phyloP scores from a whole-genome alignment of 305 asterid species.

The Fraxinus platypoda region DNA sequence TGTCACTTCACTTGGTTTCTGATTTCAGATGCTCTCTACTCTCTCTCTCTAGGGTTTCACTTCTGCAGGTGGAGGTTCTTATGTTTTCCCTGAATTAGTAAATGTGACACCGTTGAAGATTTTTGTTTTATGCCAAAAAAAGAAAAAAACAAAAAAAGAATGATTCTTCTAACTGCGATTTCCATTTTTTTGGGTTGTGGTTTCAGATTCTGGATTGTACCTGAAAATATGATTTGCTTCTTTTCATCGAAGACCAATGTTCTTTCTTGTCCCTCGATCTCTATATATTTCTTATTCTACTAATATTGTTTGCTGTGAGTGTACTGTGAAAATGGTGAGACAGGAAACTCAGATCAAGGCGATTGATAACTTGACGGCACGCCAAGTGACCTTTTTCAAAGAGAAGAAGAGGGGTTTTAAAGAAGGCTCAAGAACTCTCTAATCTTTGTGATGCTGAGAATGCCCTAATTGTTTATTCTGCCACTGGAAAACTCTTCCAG shows the following conservation, averaged over 20 bases:
- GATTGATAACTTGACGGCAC: slow-evolving; percentile 65
- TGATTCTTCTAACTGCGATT: not conserved
- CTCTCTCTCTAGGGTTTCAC: slow-evolving; percentile 34
- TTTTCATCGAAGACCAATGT: slow-evolving; percentile 6
- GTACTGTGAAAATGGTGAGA: slow-evolving; percentile 50
- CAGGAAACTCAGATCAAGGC: slow-evolving; percentile 69
- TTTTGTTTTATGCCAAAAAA: slow-evolving; percentile 23
- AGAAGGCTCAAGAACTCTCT: slow-evolving; percentile 77
- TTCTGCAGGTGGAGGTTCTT: slow-evolving; percentile 32
- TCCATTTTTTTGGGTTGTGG: slow-evolving; percentile 21
- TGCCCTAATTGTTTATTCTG: slow-evolving; percentile 70
- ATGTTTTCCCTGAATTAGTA: slow-evolving; percentile 38
- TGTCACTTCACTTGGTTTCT: too few relatives aligned
- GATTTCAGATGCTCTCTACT: not conserved
- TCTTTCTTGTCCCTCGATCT: not conserved
- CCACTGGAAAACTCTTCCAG: slow-evolving; percentile 65
- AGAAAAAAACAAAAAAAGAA: not conserved
- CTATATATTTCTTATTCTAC: not conserved
- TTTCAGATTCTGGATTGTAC: slow-evolving; percentile 36
- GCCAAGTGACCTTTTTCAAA: slow-evolving; percentile 73
- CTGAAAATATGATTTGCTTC: slow-evolving; percentile 31
- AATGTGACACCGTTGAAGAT: slow-evolving; percentile 1
- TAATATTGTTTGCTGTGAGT: not conserved
- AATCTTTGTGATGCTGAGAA: slow-evolving; percentile 76
- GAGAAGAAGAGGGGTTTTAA: slow-evolving; percentile 82